Base-by-base conservation (phyloP, 352 stramenopile species). In the Albugo candida region DNA sequence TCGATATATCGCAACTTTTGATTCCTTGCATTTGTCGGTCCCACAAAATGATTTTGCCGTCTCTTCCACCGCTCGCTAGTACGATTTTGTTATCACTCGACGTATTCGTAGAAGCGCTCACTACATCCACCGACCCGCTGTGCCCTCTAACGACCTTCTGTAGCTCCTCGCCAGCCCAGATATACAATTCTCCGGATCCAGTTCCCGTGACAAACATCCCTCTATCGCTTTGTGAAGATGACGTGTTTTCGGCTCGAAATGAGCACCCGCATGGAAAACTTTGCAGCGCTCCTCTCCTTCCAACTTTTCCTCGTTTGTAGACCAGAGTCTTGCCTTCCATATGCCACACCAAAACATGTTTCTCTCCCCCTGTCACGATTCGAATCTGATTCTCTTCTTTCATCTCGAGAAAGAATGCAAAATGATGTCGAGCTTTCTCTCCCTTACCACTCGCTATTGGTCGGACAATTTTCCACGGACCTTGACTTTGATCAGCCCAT, bases 1-100 rank as follows among this genome's bases (percentile, higher is more conserved):
- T 10, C 3, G 37, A 18, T 39, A 54, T 6, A 18, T 16, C 19
- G 21, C 52, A 57, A 17, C 41, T 45, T 14, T 45, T 57, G 36
- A 45, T 52, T 17, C 56, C 41, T 40, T 59, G 48, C 41, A 59
- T 36, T 17, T 45, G 61, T 57, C 21, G 60, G 57, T 17, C 61
- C 14, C 80, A 58, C 56, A 88, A 65, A 10, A 83, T 44, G 19
- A 86, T 54, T 36, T 73, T 71, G 35, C 71, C 76, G 46, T 86
- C 76, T 46, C 82, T 84, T 2, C 76, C 73, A 10, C 73, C 76
- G 31, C 64, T 82, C 8, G 86, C 24, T 5, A 88, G 36, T 14
- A 41, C 41, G 21, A 46, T 44, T 19, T 45, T 24, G 21, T 56
- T 54, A 12, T 17, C 44, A 0, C 52, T 38, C 12, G 19, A 36